These are phyloP conservation scores for Globisporangium acanthophoron DNA, from an alignment of 352 stramenopile genomes.

Conservation along the genomic window DNA sequence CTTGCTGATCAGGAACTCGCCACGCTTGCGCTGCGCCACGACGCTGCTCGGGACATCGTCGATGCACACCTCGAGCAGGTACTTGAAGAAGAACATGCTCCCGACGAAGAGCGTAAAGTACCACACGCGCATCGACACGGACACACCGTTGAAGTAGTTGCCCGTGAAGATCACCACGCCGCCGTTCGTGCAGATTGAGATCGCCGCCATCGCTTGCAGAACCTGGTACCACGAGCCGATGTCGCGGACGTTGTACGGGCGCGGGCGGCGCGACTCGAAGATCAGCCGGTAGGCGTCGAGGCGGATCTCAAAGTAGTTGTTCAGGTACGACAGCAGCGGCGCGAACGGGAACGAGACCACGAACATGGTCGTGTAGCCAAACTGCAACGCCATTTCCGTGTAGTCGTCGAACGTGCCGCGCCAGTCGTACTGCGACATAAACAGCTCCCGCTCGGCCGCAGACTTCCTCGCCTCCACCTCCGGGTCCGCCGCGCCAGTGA, in stretches of 20 bases:
- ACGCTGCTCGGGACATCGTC: constrained; percentile 71
- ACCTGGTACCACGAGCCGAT: constrained; percentile 93
- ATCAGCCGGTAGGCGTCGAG: constrained; percentile 85
- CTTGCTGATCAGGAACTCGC: constrained; percentile 86
- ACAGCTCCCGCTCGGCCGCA: constrained; percentile 62
- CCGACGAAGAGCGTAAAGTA: constrained; percentile 78
- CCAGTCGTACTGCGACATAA: constrained; percentile 81
- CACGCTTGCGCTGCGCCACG: constrained; percentile 61
- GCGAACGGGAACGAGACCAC: constrained; percentile 93
- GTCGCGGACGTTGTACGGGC: constrained; percentile 72
- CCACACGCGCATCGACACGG: constrained; percentile 57
- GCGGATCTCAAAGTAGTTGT: constrained; percentile 92
- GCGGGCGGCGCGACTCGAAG: constrained; percentile 72
- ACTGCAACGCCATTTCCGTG: constrained; percentile 90
- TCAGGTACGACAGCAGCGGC: constrained; percentile 87
- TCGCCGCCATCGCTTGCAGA: constrained; percentile 85
- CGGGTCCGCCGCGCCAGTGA: constrained; percentile 29
- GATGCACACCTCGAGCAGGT: constrained; percentile 66
- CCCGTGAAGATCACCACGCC: constrained; percentile 91
- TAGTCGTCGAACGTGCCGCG: constrained; percentile 90
- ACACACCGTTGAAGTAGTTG: constrained; percentile 63
- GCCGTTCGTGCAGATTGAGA: constrained; percentile 91
- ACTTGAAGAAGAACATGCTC: constrained; percentile 83
- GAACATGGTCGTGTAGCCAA: constrained; percentile 88
- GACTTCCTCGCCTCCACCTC: constrained; percentile 23